Conservation (phyloP, 2,329 filamentous ascomycete genomes). For the Arthrobotrys pseudoclavata region DNA sequence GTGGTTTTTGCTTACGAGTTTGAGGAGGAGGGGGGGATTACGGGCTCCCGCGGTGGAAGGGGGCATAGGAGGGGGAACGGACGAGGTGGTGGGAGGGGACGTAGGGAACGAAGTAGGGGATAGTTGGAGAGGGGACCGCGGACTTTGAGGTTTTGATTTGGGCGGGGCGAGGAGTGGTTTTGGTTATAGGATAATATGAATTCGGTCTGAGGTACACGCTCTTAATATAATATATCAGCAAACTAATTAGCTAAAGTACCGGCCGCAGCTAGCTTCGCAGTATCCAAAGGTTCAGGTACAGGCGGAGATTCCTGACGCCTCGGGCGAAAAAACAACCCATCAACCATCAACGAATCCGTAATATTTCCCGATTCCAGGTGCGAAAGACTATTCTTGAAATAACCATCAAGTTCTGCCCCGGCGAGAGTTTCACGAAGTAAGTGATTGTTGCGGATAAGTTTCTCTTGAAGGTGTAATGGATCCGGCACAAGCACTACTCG, state of each 20-base stretch:
- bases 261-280: not conserved
- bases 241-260: no score
- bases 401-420: no score
- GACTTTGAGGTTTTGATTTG: conserved; percentile 13
- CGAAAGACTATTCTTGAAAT: not conserved
- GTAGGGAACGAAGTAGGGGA: not conserved
- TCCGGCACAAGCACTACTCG: not conserved
- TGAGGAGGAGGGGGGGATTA: conserved; percentile 24
- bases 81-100: not conserved
- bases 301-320: not conserved
- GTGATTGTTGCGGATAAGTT: not conserved
- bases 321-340: not conserved
- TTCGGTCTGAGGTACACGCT: no score
- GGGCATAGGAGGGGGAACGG: conserved; percentile 20
- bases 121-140: not conserved
- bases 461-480: not conserved
- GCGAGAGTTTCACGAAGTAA: not conserved
- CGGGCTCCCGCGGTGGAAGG: conserved; percentile 19
- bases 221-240: no score
- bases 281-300: not conserved
- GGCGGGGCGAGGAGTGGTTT: no score
- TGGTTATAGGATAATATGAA: no score
- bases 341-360: not conserved
- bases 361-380: not conserved
- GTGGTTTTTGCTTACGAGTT: conserved; percentile 48